A percentile compares a stretch with the other conserved stretches of the same genome.
These are phyloP conservation scores for Pythium angustatum DNA, from an alignment of 352 stramenopile genomes.

Conservation along the genomic window DNA sequence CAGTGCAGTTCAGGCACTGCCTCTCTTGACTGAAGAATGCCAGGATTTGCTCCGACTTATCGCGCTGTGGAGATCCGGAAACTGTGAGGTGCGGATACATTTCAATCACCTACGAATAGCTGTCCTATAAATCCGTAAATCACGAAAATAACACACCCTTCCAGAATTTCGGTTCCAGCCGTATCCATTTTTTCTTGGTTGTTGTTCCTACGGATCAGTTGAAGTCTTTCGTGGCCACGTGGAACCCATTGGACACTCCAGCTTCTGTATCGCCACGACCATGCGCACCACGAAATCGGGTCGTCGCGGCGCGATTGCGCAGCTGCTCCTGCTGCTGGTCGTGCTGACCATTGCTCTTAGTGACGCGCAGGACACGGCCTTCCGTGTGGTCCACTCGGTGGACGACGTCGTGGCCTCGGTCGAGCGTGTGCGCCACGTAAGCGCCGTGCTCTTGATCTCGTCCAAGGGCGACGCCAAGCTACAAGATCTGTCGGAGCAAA, in stretches of 20 bases:
- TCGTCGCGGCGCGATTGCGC: too few species aligned
- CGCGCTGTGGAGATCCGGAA: too few species aligned
- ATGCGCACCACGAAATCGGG: background rate
- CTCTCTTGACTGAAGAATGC: too few species aligned
- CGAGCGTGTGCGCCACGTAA: slow-evolving; percentile 20
- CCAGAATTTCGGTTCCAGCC: background rate
- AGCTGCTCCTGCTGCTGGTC: background rate
- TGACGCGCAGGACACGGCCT: slow-evolving; percentile 9
- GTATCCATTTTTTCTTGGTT: background rate
- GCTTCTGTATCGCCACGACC: background rate
- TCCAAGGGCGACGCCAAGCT: slow-evolving; percentile 18
- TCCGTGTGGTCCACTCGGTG: slow-evolving; percentile 26
- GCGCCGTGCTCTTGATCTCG: slow-evolving; percentile 24
- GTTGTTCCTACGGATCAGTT: background rate
- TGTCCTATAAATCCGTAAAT: background rate
- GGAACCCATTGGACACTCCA: background rate
- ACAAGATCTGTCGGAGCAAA: slow-evolving; percentile 7
- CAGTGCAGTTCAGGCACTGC: too few species aligned
- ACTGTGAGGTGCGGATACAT: too few species aligned
- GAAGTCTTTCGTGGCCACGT: background rate
- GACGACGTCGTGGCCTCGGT: slow-evolving; percentile 23
- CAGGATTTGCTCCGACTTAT: too few species aligned
- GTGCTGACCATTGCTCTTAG: background rate
- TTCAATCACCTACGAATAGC: background rate
- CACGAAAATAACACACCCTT: background rate